Conservation (phyloP, 2,329 filamentous ascomycete genomes). For the Colletotrichum orbiculare region DNA sequence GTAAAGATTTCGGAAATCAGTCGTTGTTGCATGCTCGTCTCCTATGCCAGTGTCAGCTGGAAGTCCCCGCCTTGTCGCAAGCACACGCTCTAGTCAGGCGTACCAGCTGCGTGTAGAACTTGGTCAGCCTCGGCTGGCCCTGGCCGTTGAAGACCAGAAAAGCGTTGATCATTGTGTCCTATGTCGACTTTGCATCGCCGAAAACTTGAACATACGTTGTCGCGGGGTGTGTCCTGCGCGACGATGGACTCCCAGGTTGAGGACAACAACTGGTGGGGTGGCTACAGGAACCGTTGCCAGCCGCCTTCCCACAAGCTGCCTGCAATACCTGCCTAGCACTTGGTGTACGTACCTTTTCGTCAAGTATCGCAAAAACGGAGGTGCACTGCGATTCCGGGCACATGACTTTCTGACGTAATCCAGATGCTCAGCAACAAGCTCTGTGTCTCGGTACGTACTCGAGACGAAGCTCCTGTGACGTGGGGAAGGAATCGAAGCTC, state of each 20-base stretch:
- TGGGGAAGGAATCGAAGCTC: conserved; percentile 35
- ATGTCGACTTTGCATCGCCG: conserved; percentile 40
- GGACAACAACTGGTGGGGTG: conserved; percentile 24
- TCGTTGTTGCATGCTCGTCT: conserved; percentile 96
- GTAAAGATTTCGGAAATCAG: conserved; percentile 98
- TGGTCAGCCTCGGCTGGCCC: conserved; percentile 94
- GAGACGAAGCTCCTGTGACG: conserved; percentile 29
- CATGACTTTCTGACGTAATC: conserved; percentile 38
- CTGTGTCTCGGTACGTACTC: background rate
- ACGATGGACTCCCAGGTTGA: background rate
- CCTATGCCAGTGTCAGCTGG: conserved; percentile 63
- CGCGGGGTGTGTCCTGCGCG: background rate
- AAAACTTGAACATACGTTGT: background rate
- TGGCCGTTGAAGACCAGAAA: conserved; percentile 99
- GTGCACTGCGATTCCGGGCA: conserved; percentile 22
- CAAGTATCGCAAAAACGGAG: conserved; percentile 10
- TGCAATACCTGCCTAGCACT: background rate
- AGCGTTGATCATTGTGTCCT: conserved; percentile 88
- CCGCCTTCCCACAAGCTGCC: background rate
- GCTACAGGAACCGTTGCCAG: conserved; percentile 3
- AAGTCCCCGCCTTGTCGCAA: background rate
- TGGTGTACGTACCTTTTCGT: background rate
- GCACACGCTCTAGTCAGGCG: conserved; percentile 32
- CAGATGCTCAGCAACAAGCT: conserved; percentile 12
- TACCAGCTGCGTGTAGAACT: conserved; percentile 98